Percentiles rank a stretch among this genome's conserved stretches.
These are phyloP conservation scores for Leccinum laetum DNA, from an alignment of 1,284 basidiomycete genomes.

Conservation along the genomic window DNA sequence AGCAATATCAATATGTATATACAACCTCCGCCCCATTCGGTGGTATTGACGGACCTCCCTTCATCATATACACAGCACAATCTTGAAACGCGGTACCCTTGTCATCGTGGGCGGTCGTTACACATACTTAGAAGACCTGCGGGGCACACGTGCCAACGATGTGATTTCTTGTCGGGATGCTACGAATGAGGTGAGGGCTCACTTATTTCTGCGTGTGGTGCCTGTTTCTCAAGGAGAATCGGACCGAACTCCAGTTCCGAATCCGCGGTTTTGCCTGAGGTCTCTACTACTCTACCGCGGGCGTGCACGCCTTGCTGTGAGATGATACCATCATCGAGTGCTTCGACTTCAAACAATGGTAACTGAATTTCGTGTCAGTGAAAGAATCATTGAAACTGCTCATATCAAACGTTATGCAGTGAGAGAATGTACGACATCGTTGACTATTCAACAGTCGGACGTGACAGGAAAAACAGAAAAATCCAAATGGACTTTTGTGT, in stretches of 20 bases:
- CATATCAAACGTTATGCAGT: not conserved
- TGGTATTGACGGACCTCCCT: not conserved
- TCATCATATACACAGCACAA: constrained; percentile 28
- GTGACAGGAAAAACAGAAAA: not conserved
- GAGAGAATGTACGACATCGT: not conserved
- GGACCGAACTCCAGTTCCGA: not conserved
- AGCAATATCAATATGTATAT: not conserved
- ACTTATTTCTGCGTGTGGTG: not conserved
- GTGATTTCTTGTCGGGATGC: constrained; percentile 37
- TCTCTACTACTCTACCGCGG: not conserved
- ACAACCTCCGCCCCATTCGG: not conserved
- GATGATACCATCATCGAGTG: not conserved
- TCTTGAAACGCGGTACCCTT: constrained; percentile 35
- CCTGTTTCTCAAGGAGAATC: not conserved
- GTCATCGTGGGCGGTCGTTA: constrained; percentile 34
- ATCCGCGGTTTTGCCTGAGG: not conserved
- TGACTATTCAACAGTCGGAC: not conserved
- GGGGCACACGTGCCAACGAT: constrained; percentile 36
- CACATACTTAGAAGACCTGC: constrained; percentile 40
- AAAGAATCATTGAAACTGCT: not conserved
- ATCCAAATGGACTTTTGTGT: not conserved
- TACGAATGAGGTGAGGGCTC: constrained; percentile 31
- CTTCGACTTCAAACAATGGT: not conserved
- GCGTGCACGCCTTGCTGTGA: not conserved
- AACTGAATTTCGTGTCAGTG: not conserved